Percentiles rank a stretch among this genome's conserved stretches.
phyloP scores from a whole-genome alignment of 176 grass and related monocot genomes.

The Zizania latifolia region DNA sequence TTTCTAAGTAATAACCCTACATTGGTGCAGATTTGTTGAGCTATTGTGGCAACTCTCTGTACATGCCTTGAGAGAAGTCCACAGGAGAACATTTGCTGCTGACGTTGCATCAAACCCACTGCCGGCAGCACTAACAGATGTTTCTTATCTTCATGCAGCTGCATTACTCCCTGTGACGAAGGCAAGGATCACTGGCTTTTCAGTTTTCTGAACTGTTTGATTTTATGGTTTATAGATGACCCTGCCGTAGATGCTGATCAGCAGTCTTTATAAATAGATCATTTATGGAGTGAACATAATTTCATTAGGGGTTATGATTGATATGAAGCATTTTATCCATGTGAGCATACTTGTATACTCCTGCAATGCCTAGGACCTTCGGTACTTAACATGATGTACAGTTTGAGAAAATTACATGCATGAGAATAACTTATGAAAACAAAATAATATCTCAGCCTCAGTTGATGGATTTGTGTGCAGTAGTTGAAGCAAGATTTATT shows the following conservation, averaged over 20 bases:
- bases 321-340: neutral
- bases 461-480: neutral
- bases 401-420: neutral
- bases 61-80: slow-evolving; percentile 93
- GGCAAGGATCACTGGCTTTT: slow-evolving; percentile 41
- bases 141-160: slow-evolving; percentile 96
- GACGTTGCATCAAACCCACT: slow-evolving; percentile 76
- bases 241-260: neutral
- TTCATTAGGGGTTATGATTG: slow-evolving; percentile 1
- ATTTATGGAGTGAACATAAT: neutral
- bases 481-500: neutral
- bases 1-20: neutral
- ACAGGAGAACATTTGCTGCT: slow-evolving; percentile 83
- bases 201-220: slow-evolving; percentile 13
- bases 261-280: neutral
- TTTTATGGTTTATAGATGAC: neutral
- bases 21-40: slow-evolving; percentile 91
- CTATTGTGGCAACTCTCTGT: slow-evolving; percentile 99
- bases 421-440: slow-evolving; percentile 1
- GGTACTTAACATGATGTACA: neutral
- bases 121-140: slow-evolving; percentile 81
- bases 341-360: slow-evolving; percentile 13
- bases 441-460: neutral
- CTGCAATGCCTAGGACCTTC: neutral
- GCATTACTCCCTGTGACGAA: slow-evolving; percentile 89